Evolutionary conservation across 495 filamentous ascomycete species (phyloP).

Genomic region (Annulohypoxylon moriforme): DNA sequence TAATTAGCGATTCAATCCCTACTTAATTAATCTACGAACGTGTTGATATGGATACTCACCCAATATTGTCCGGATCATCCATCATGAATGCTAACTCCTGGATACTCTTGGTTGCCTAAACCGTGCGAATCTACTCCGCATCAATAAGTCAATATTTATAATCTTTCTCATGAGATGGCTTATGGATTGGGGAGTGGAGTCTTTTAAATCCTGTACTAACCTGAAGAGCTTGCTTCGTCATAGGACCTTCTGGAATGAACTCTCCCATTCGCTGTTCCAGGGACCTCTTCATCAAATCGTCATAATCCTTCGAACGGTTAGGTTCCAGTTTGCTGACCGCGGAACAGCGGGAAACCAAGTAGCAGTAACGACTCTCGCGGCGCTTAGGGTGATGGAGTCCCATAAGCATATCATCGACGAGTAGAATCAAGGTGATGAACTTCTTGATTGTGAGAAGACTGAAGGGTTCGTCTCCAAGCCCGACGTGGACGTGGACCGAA

Average conservation of each 20-base stretch:
- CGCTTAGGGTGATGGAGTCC: slow-evolving; percentile 40
- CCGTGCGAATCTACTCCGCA: slow-evolving; percentile 25
- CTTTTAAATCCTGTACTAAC: slow-evolving; percentile 9
- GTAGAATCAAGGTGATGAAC: slow-evolving; percentile 19
- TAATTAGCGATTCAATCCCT: not conserved
- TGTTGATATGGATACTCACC: slow-evolving; percentile 2
- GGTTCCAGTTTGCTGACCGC: not conserved
- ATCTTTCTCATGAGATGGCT: not conserved
- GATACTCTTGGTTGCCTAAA: slow-evolving; percentile 33
- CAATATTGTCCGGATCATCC: not conserved
- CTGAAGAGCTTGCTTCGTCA: slow-evolving; percentile 1
- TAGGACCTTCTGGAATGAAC: not conserved
- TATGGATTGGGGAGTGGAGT: not conserved
- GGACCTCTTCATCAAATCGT: not conserved
- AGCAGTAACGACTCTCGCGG: not conserved
- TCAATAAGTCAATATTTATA: not conserved
- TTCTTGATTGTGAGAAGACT: slow-evolving; percentile 44
- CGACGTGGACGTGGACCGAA: slow-evolving; percentile 39
- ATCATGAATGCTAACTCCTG: slow-evolving; percentile 25
- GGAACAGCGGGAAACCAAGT: not conserved
- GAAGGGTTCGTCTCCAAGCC: slow-evolving; percentile 42
- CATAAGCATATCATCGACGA: slow-evolving; percentile 28
- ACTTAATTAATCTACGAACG: not conserved
- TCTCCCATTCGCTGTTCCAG: not conserved
- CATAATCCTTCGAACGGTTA: not conserved